phyloP scores from a whole-genome alignment of 805 yeast genomes.

The Peterozyma xylosa region DNA sequence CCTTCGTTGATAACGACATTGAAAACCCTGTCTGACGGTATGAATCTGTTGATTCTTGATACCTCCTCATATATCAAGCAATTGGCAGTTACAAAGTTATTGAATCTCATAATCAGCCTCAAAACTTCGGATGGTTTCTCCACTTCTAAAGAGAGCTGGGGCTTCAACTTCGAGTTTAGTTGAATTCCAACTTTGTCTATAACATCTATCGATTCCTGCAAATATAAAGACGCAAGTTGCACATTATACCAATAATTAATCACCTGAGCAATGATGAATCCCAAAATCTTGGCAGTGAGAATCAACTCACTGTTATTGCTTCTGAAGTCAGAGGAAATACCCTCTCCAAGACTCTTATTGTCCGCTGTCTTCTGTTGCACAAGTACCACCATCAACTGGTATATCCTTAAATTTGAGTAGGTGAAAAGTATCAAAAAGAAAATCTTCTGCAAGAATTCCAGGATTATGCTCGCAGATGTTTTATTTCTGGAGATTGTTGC shows the following conservation, averaged over 20 bases:
- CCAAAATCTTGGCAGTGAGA: background rate
- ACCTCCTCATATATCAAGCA: background rate
- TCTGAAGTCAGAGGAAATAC: background rate
- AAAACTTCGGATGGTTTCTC: background rate
- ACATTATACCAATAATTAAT: background rate
- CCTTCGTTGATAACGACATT: conserved; percentile 75
- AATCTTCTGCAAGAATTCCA: no score
- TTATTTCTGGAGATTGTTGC: no score
- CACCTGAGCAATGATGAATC: background rate
- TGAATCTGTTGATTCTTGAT: conserved; percentile 23
- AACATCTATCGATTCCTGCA: background rate
- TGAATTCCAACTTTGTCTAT: background rate
- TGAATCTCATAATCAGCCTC: background rate
- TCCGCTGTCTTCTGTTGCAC: no score
- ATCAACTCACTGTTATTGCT: background rate
- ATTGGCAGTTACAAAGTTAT: background rate
- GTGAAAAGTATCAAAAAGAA: no score
- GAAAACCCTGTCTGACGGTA: conserved; percentile 47
- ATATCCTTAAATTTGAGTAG: no score
- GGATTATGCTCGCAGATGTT: no score
- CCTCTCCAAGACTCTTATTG: no score
- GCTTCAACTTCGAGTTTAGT: background rate
- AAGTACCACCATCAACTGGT: no score
- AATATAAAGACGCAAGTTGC: background rate
- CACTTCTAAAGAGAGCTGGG: no score